Base-by-base conservation (phyloP, 768 basidiomycete genomes). In the Trichaptum fuscoviolaceum region DNA sequence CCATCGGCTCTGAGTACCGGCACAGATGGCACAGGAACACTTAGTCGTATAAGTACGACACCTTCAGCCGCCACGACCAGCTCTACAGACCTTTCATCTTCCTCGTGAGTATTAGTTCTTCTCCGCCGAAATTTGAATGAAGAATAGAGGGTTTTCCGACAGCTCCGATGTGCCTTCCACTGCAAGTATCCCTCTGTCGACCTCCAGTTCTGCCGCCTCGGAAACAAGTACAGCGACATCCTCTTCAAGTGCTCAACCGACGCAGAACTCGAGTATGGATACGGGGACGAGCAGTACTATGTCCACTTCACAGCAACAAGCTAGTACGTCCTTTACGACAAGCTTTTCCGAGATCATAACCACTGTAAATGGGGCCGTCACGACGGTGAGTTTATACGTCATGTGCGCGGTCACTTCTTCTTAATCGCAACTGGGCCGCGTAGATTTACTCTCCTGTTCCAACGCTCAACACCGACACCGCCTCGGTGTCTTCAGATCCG, bases 291-390 rank as follows among this genome's bases (percentile, higher is more conserved):
- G 42, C 23, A 34, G 24, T 34, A 25, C 24, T 3, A 3, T 18
- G 59, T 5, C 12, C 24, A 15, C 59, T 24, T 5, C 17, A 7
- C 59, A 61, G 23, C 25, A 25, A 18, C 25, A 61, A 17, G 30
- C 24, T 6, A 61, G 59, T 61, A 25, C 30, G 23, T 61, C 59
- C 25, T 25, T 61, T 24, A 61, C 59, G 12, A 61, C 59, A 25
- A 61, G 59, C 30, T 61, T 25, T 61, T 61, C 59, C 8, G 59
- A 61, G 59, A 61, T 61, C 59, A 34, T 61, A 25, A 61, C 59
- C 12, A 61, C 59, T 3, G 15, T 5, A 9, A 23, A 34, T 18
- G 59, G 59, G 12, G 23, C 30, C 12, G 25, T 34, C 30, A 61
- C 59, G 15, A 61, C 59, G 25, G 59, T 61, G 15, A 25, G 59